phyloP scores from a whole-genome alignment of 2,329 filamentous ascomycete species.

The Fusarium brachygibbosum region DNA sequence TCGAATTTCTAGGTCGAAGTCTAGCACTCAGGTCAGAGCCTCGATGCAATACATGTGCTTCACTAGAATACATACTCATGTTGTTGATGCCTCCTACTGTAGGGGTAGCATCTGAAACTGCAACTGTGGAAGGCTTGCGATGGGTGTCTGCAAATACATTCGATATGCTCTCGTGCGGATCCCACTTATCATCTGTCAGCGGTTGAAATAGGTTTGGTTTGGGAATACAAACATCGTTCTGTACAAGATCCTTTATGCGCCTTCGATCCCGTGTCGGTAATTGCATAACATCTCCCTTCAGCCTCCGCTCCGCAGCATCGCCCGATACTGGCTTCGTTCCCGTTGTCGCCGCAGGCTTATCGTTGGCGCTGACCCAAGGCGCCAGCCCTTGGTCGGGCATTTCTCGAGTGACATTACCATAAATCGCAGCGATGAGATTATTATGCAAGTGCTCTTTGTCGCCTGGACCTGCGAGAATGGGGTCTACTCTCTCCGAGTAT shows the following conservation, averaged over 20 bases:
- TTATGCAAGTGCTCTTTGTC: conserved; percentile 76
- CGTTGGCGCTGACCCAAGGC: conserved; percentile 79
- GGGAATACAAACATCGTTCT: conserved; percentile 69
- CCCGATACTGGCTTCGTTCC: conserved; percentile 73
- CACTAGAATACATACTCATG: conserved; percentile 72
- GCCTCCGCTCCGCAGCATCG: conserved; percentile 73
- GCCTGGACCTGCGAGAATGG: conserved; percentile 70
- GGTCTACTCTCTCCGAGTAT: conserved; percentile 70
- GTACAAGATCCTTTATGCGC: conserved; percentile 74
- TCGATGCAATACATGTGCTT: neutral
- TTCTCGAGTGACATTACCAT: conserved; percentile 77
- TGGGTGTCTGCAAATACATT: conserved; percentile 66
- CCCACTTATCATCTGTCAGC: conserved; percentile 59
- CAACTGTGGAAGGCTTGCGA: conserved; percentile 59
- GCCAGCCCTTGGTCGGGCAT: conserved; percentile 77
- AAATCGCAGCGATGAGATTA: conserved; percentile 75
- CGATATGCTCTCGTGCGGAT: conserved; percentile 67
- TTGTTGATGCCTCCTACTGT: conserved; percentile 83
- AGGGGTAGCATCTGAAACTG: conserved; percentile 72
- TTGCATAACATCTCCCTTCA: conserved; percentile 79
- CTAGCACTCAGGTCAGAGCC: conserved; percentile 55
- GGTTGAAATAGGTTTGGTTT: neutral
- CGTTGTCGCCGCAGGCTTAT: conserved; percentile 70
- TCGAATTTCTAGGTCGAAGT: conserved; percentile 75
- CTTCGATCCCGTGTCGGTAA: conserved; percentile 75